Conservation (phyloP, 2,329 filamentous ascomycete species). For the Pleomassaria siparia region DNA sequence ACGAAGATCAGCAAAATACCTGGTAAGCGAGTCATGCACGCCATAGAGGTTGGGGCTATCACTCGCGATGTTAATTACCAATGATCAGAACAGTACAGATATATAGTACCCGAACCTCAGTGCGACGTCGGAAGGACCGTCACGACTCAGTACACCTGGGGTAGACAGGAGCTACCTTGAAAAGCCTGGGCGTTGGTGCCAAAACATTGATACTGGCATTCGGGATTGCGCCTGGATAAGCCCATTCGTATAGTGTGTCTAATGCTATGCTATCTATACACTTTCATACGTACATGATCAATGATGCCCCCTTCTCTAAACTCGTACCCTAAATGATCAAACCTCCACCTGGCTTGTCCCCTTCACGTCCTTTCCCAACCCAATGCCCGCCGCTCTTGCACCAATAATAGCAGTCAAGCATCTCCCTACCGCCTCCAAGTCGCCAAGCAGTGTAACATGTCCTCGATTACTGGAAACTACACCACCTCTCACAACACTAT, state of each 20-base stretch:
- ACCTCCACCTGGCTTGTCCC: slow-evolving; percentile 11
- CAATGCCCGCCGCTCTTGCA: slow-evolving; percentile 73
- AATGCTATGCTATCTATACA: background rate
- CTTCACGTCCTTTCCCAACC: slow-evolving; percentile 66
- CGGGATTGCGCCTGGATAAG: no score
- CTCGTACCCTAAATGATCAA: background rate
- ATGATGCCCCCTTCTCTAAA: background rate
- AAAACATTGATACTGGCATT: no score
- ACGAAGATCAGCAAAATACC: no score
- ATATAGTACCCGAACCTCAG: no score
- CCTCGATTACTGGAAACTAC: slow-evolving; percentile 79
- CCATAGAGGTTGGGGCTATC: no score
- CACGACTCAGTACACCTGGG: background rate
- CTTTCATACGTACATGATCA: background rate
- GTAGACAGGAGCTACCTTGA: background rate
- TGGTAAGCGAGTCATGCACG: no score
- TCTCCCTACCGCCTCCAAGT: slow-evolving; percentile 76
- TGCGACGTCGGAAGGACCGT: no score
- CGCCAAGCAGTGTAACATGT: slow-evolving; percentile 84
- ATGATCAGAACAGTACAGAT: no score
- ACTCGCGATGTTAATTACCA: no score
- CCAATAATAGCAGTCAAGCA: slow-evolving; percentile 69
- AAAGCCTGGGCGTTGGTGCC: background rate
- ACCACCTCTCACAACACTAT: slow-evolving; percentile 71
- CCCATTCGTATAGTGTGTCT: no score